Conservation (phyloP, 306 rosid species). For the Begonia peltatifolia region DNA sequence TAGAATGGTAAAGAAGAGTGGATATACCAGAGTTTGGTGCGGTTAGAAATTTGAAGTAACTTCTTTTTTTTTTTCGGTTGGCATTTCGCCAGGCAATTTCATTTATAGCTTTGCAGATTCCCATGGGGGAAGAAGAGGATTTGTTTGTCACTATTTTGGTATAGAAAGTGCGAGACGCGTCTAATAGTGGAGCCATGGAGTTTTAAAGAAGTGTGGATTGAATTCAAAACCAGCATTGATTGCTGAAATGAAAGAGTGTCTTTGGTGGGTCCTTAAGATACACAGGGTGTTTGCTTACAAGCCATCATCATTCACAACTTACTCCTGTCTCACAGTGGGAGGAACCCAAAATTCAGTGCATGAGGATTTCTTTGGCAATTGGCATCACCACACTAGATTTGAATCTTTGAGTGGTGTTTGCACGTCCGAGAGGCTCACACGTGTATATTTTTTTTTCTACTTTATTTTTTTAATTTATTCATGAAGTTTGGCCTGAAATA, state of each 20-base stretch:
- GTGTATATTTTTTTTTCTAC: slow-evolving; percentile 16
- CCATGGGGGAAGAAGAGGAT: slow-evolving; percentile 51
- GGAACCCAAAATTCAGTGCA: too few species aligned
- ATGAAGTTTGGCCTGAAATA: slow-evolving; percentile 1
- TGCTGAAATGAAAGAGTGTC: slow-evolving; percentile 23
- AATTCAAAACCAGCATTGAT: slow-evolving; percentile 41
- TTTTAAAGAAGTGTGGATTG: slow-evolving; percentile 35
- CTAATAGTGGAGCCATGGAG: slow-evolving; percentile 32
- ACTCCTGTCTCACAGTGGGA: too few species aligned
- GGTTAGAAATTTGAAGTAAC: slow-evolving; percentile 33
- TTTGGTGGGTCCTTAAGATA: slow-evolving; percentile 34
- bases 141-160: slow-evolving; percentile 16
- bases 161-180: slow-evolving; percentile 12
- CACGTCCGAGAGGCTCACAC: slow-evolving; percentile 47
- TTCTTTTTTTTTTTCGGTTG: slow-evolving; percentile 16
- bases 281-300: too few species aligned
- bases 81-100: slow-evolving; percentile 54
- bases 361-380: slow-evolving; percentile 9
- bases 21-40: slow-evolving; percentile 38
- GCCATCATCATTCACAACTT: too few species aligned
- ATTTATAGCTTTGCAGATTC: slow-evolving; percentile 74
- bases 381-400: slow-evolving; percentile 36
- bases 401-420: slow-evolving; percentile 32
- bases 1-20: slow-evolving; percentile 47
- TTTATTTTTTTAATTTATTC: slow-evolving; percentile 5